Evolutionary conservation across 331 rosid species (phyloP).

Genomic region (Pyrus hybrid): DNA sequence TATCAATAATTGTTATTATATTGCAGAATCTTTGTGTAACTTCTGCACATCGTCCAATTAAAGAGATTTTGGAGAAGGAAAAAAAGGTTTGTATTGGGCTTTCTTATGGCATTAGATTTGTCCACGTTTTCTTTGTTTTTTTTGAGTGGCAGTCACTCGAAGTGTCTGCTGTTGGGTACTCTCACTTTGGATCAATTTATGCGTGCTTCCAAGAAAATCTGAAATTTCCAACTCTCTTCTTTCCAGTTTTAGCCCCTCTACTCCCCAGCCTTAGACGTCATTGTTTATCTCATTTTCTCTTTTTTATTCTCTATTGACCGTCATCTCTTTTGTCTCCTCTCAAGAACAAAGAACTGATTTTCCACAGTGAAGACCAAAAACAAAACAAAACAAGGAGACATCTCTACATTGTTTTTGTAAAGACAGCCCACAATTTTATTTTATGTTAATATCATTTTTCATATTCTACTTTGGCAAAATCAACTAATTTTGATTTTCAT

Average conservation of each 20-base stretch:
- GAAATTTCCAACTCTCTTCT: background rate
- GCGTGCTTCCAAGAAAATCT: background rate
- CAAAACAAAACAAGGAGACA: background rate
- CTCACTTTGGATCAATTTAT: background rate
- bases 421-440: too few relatives aligned
- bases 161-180: background rate
- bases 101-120: background rate
- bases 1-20: constrained; percentile 3
- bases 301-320: too few relatives aligned
- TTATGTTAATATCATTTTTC: background rate
- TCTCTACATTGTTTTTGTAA: background rate
- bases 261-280: background rate
- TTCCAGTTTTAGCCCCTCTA: background rate
- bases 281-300: too few relatives aligned
- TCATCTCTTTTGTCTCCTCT: background rate
- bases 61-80: constrained; percentile 89
- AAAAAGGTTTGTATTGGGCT: constrained; percentile 48
- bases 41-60: constrained; percentile 92
- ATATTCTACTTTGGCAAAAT: too few relatives aligned
- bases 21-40: constrained; percentile 87
- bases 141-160: background rate
- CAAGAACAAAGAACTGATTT: background rate
- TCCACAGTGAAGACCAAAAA: background rate
- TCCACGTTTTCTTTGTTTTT: background rate
- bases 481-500: background rate